Evolutionary conservation across 352 stramenopile species (phyloP).

Genomic region (Pythium dissimile): DNA sequence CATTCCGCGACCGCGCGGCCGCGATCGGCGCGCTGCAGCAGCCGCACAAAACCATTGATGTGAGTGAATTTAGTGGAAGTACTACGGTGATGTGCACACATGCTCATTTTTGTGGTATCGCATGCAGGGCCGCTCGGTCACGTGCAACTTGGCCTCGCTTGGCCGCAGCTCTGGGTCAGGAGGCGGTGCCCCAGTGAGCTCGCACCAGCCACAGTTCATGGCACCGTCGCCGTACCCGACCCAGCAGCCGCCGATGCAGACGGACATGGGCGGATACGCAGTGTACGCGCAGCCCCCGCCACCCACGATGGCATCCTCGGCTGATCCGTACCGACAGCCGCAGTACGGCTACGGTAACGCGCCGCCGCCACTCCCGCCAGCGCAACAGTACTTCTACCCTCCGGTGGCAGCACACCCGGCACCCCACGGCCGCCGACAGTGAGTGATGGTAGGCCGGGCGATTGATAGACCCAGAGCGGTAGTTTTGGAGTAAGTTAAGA

Average conservation of each 20-base stretch:
- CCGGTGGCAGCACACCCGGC: neutral
- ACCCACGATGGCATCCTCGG: neutral
- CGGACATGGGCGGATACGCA: conserved; percentile 13
- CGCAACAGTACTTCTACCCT: conserved; percentile 18
- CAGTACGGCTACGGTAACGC: conserved; percentile 13
- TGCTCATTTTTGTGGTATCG: too few relatives aligned
- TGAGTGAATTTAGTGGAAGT: too few relatives aligned
- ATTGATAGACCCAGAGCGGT: neutral
- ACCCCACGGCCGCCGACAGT: conserved; percentile 10
- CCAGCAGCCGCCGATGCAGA: conserved; percentile 3
- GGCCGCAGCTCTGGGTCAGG: conserved; percentile 1
- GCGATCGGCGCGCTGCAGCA: conserved; percentile 49
- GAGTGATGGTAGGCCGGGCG: neutral
- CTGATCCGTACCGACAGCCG: conserved; percentile 19
- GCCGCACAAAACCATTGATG: conserved; percentile 64
- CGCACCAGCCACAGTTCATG: conserved; percentile 5
- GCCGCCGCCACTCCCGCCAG: conserved; percentile 4
- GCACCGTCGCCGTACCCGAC: neutral
- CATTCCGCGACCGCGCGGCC: conserved; percentile 41
- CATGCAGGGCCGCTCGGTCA: conserved; percentile 44
- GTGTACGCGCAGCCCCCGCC: conserved; percentile 18
- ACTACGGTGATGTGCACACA: too few relatives aligned
- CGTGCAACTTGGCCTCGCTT: conserved; percentile 54
- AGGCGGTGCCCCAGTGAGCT: neutral
- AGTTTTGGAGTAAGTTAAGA: conserved; percentile 19